Conservation (phyloP, 1,284 basidiomycete genomes). For the Marasmius oreades region DNA sequence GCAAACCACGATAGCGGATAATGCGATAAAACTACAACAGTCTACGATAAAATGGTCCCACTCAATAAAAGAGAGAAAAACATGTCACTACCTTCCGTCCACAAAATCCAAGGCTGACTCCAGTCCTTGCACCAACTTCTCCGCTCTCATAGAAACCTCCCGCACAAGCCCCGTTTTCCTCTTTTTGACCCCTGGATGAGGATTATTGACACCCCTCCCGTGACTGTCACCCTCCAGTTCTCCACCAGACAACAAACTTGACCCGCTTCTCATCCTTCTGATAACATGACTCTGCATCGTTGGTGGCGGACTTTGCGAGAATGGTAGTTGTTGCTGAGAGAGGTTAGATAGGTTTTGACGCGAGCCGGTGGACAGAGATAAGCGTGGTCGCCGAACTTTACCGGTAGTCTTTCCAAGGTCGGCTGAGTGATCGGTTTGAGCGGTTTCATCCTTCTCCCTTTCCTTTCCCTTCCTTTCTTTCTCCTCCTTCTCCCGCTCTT, state of each 20-base stretch:
- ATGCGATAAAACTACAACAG: too few species aligned
- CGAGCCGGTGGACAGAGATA: constrained; percentile 21
- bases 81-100: constrained; percentile 26
- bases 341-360: neutral
- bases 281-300: neutral
- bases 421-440: too few species aligned
- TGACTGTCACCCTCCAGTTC: constrained; percentile 6
- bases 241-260: constrained; percentile 15
- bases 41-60: too few species aligned
- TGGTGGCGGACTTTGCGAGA: constrained; percentile 13
- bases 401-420: neutral
- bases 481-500: constrained; percentile 12
- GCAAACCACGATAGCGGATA: too few species aligned
- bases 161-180: constrained; percentile 28
- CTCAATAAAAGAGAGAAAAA: neutral
- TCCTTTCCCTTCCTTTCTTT: neutral
- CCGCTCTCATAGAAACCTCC: constrained; percentile 32
- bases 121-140: constrained; percentile 36
- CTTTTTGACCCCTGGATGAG: constrained; percentile 19
- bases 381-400: constrained; percentile 16
- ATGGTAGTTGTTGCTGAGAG: constrained; percentile 2
- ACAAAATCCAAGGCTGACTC: constrained; percentile 49
- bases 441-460: too few species aligned
- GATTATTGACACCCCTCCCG: neutral
- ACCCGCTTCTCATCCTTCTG: neutral